Evolutionary conservation across 352 stramenopile genomes (phyloP).

Genomic region (Hyaloperonospora brassicae): DNA sequence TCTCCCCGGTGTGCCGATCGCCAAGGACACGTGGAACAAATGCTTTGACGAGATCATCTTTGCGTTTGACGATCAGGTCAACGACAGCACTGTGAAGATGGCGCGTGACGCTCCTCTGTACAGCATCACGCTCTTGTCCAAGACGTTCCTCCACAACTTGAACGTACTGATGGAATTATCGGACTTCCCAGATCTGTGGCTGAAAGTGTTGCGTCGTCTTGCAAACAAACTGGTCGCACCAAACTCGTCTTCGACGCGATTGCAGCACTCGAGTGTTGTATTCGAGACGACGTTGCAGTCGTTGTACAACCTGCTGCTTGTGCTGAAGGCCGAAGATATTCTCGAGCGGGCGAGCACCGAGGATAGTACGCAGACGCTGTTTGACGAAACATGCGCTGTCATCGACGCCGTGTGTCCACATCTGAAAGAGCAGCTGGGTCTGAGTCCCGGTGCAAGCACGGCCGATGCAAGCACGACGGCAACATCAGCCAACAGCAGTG

Average conservation of each 20-base stretch:
- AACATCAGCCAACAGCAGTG: slow-evolving; percentile 9
- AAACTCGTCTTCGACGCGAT: slow-evolving; percentile 26
- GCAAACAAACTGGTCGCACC: slow-evolving; percentile 55
- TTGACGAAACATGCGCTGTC: slow-evolving; percentile 61
- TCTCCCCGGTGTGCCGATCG: slow-evolving; percentile 56
- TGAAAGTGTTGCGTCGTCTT: slow-evolving; percentile 65
- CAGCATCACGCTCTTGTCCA: slow-evolving; percentile 78
- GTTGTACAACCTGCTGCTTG: slow-evolving; percentile 78
- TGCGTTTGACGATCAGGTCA: slow-evolving; percentile 78
- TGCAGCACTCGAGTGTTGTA: slow-evolving; percentile 48
- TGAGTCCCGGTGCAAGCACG: slow-evolving; percentile 33
- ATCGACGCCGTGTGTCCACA: slow-evolving; percentile 71
- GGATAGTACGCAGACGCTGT: slow-evolving; percentile 41
- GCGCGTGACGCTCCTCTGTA: slow-evolving; percentile 64
- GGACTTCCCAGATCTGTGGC: slow-evolving; percentile 64
- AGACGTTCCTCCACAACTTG: slow-evolving; percentile 84
- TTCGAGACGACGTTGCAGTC: slow-evolving; percentile 83
- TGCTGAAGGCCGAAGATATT: slow-evolving; percentile 72
- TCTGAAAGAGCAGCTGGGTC: slow-evolving; percentile 64
- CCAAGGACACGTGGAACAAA: slow-evolving; percentile 67
- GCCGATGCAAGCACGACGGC: slow-evolving; percentile 13
- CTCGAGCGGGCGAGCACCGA: slow-evolving; percentile 45
- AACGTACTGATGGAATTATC: slow-evolving; percentile 57
- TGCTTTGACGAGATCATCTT: slow-evolving; percentile 87
- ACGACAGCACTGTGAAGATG: slow-evolving; percentile 41